Base-by-base conservation (phyloP, 2,329 filamentous ascomycete species). In the Talaromyces pinophilus region DNA sequence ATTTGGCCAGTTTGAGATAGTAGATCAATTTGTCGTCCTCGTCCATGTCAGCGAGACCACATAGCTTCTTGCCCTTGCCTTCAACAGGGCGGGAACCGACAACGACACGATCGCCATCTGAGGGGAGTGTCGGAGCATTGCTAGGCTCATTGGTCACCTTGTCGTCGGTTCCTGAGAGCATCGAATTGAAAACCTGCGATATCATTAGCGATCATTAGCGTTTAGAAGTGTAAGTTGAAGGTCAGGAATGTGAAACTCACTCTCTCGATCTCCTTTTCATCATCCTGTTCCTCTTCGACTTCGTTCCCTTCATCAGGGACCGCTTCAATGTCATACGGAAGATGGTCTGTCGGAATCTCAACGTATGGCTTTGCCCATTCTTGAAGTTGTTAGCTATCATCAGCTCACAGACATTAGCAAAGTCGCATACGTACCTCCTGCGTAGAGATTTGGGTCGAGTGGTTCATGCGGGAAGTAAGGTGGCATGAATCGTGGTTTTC, bases 21-120 rank as follows among this genome's bases (percentile, higher is more conserved):
- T 72, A 72, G 57, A 76, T 71, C 48, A 83, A 73, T 52, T 80
- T 78, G 67, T 85, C 83, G 42, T 83, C 82, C 0, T 78, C 79
- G 69, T 84, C 81, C 52, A 83, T 76, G 48, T 83, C 76, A 1
- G 64, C 46, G 13, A 67, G 13, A 25, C 75, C 74, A 8, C 73
- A 74, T 25, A 84, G 77, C 44, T 74, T 78, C n/a, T 54, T 44
- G 17, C 64, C 60, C 72, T 80, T 84, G 19, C 80, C 73, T 28
- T 79, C 74, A 5, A 80, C 77, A 25, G 81, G 74, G 19, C 75
- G 75, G 15, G 78, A 78, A 10, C 79, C 78, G n/a, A 72, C 71
- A 30, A 82, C 82, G 13, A 74, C 81, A 65, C 77, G 84, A 33
- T 86, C 84, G 77, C 86, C 83, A 35, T 54, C 30, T 10, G 62